Percentiles rank a stretch among this genome's conserved stretches.
Conservation (phyloP, 164 flowering plant genomes). For the Piper longum region DNA sequence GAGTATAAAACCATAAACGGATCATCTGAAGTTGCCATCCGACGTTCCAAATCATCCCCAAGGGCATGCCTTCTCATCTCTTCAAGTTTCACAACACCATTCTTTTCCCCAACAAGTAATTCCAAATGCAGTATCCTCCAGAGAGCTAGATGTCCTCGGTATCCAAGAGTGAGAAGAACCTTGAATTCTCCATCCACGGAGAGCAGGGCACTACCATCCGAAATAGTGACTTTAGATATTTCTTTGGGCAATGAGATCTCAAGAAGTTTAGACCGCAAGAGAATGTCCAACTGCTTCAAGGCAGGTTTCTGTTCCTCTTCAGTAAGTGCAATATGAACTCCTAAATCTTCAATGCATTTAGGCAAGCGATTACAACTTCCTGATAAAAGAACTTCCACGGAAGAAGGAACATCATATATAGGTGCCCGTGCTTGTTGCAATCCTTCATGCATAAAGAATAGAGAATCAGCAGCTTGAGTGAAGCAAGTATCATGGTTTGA, state of each 20-base stretch:
- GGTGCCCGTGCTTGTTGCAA: conserved; percentile 99
- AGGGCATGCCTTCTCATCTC: conserved; percentile 58
- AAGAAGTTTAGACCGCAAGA: conserved; percentile 78
- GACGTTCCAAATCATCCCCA: conserved; percentile 92
- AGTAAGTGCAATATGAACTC: conserved; percentile 41
- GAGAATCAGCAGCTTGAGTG: conserved; percentile 91
- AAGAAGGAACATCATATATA: conserved; percentile 94
- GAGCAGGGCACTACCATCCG: conserved; percentile 69
- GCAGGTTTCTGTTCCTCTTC: conserved; percentile 64
- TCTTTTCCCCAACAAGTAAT: conserved; percentile 88
- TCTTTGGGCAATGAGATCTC: conserved; percentile 73
- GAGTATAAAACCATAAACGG: conserved; percentile 74
- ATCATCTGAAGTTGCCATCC: conserved; percentile 85
- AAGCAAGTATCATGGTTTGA: conserved; percentile 96
- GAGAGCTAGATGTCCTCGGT: conserved; percentile 77
- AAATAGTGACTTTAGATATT: conserved; percentile 61
- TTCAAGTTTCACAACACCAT: conserved; percentile 73
- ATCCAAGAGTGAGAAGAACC: conserved; percentile 86
- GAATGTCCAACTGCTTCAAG: conserved; percentile 60
- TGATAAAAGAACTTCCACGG: conserved; percentile 69
- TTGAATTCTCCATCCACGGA: conserved; percentile 90
- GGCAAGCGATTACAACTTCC: conserved; percentile 83
- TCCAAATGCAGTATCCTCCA: conserved; percentile 96
- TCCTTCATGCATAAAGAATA: conserved; percentile 96
- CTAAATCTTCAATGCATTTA: conserved; percentile 83